phyloP scores from a whole-genome alignment of 1,284 basidiomycete species.

The Puccinia polysora region DNA sequence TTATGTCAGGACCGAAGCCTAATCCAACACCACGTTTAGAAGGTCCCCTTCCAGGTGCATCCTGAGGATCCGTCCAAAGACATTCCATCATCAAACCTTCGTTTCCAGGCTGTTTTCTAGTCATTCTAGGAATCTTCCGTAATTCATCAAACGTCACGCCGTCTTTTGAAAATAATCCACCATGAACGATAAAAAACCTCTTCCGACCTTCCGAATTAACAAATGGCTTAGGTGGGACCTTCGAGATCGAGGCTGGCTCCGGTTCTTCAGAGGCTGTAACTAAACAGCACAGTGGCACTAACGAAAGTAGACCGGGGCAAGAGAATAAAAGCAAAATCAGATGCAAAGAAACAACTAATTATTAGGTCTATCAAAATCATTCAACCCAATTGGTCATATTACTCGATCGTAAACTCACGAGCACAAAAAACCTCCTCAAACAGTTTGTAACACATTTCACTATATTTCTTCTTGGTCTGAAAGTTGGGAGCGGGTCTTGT shows the following conservation, averaged over 20 bases:
- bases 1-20: conserved; percentile 80
- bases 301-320: too few relatives aligned
- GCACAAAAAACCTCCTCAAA: conserved; percentile 87
- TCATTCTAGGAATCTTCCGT: conserved; percentile 73
- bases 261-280: conserved; percentile 69
- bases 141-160: conserved; percentile 88
- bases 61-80: conserved; percentile 79
- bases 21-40: conserved; percentile 96
- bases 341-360: neutral
- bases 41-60: conserved; percentile 80
- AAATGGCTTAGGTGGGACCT: conserved; percentile 53
- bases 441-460: conserved; percentile 60
- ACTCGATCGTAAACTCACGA: conserved; percentile 58
- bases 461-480: conserved; percentile 43
- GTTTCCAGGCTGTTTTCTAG: conserved; percentile 81
- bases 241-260: conserved; percentile 52
- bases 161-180: conserved; percentile 91
- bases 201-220: conserved; percentile 67
- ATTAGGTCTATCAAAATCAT: neutral
- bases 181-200: conserved; percentile 92
- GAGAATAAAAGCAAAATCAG: neutral
- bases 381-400: neutral
- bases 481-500: neutral
- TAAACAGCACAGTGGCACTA: conserved; percentile 85
- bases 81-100: conserved; percentile 84